Conservation (phyloP, 441 rosid genomes). For the Eruca vesicaria region DNA sequence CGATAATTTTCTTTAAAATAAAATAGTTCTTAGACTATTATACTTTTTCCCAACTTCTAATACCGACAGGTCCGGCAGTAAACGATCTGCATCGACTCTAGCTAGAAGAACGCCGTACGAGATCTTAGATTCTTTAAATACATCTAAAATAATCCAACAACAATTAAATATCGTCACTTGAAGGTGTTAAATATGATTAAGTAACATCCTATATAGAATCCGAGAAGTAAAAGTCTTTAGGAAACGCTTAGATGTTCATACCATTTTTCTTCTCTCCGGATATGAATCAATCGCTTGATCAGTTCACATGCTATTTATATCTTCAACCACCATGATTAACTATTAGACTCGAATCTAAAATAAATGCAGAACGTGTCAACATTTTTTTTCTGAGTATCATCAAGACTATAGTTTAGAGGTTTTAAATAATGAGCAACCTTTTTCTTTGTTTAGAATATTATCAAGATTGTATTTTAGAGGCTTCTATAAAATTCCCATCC, state of each 20-base stretch:
- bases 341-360: not conserved
- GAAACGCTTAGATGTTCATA: constrained; percentile 14
- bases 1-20: not conserved
- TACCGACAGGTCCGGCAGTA: constrained; percentile 7
- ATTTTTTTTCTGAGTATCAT: not conserved
- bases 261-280: not conserved
- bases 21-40: not conserved
- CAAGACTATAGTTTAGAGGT: not conserved
- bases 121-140: constrained; percentile 10
- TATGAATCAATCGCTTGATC: constrained; percentile 2
- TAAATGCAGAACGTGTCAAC: constrained; percentile 18
- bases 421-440: not conserved
- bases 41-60: not conserved
- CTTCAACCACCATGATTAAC: constrained; percentile 23
- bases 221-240: constrained; percentile 20
- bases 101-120: constrained; percentile 24
- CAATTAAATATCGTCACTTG: constrained; percentile 22
- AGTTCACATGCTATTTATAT: constrained; percentile 24
- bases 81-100: constrained; percentile 8
- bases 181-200: constrained; percentile 8
- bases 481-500: not conserved
- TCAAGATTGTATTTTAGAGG: not conserved
- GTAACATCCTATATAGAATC: constrained; percentile 14
- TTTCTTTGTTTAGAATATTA: not conserved
- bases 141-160: not conserved